Percentiles rank a stretch among this genome's conserved stretches.
Evolutionary conservation across 768 basidiomycete genomes (phyloP).

Genomic region (Leucogyrophana mollusca): DNA sequence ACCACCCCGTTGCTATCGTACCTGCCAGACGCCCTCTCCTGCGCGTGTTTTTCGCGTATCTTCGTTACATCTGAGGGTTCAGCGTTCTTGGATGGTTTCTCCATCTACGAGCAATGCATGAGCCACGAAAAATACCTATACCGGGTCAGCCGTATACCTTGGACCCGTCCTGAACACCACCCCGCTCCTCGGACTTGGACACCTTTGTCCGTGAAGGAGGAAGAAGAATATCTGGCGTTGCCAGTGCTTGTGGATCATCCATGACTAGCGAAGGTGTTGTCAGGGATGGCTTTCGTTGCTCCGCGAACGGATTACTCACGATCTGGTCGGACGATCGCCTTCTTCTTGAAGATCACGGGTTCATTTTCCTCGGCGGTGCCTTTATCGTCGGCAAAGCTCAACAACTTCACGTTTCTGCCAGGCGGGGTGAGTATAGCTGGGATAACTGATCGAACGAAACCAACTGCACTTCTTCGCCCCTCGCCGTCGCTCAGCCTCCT

Average conservation of each 20-base stretch:
- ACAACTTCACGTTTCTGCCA: slow-evolving; percentile 77
- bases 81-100: slow-evolving; percentile 35
- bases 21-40: slow-evolving; percentile 66
- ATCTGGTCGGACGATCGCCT: slow-evolving; percentile 81
- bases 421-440: slow-evolving; percentile 1
- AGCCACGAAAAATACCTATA: background rate
- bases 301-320: slow-evolving; percentile 44
- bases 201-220: slow-evolving; percentile 3
- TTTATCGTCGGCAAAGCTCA: slow-evolving; percentile 84
- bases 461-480: slow-evolving; percentile 79
- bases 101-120: background rate
- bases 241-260: slow-evolving; percentile 8
- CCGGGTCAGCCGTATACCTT: slow-evolving; percentile 13
- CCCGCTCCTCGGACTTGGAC: slow-evolving; percentile 5
- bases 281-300: background rate
- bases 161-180: background rate
- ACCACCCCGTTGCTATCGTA: no score
- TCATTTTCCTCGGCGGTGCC: slow-evolving; percentile 63
- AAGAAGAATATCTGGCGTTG: slow-evolving; percentile 10
- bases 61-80: slow-evolving; percentile 56
- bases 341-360: slow-evolving; percentile 62
- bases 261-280: slow-evolving; percentile 19
- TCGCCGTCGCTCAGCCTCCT: slow-evolving; percentile 66
- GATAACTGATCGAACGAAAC: background rate
- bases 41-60: slow-evolving; percentile 74